Percentiles rank a stretch among this genome's conserved stretches.
phyloP scores from a whole-genome alignment of 768 basidiomycete species.

The Suillus ampliporus region DNA sequence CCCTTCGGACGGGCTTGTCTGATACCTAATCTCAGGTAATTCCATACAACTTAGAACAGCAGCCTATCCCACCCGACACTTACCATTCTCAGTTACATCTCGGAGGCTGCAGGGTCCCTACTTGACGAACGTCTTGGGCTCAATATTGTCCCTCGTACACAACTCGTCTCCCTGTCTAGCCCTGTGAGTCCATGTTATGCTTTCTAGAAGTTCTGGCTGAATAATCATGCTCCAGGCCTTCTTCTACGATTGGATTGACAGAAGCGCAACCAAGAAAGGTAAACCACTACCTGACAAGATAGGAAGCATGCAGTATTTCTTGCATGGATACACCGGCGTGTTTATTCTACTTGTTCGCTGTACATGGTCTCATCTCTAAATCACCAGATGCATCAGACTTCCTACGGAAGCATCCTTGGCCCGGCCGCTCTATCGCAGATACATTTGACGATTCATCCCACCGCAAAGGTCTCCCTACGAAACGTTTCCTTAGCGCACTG shows the following conservation, averaged over 20 bases:
- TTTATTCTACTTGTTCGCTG: neutral
- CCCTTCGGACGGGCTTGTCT: slow-evolving; percentile 90
- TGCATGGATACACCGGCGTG: slow-evolving; percentile 80
- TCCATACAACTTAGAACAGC: slow-evolving; percentile 5
- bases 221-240: slow-evolving; percentile 61
- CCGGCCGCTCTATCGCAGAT: slow-evolving; percentile 81
- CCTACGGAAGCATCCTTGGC: slow-evolving; percentile 85
- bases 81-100: slow-evolving; percentile 67
- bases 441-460: slow-evolving; percentile 88
- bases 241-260: slow-evolving; percentile 92
- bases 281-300: slow-evolving; percentile 87
- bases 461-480: slow-evolving; percentile 69
- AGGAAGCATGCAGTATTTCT: slow-evolving; percentile 88
- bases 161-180: slow-evolving; percentile 82
- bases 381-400: slow-evolving; percentile 83
- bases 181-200: slow-evolving; percentile 43
- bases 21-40: slow-evolving; percentile 85
- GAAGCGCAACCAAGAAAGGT: slow-evolving; percentile 81
- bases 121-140: slow-evolving; percentile 76
- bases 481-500: slow-evolving; percentile 68
- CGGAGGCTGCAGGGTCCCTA: slow-evolving; percentile 87
- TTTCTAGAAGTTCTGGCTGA: slow-evolving; percentile 6
- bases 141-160: slow-evolving; percentile 85
- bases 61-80: neutral
- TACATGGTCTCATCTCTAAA: neutral